Evolutionary conservation across 208 protist genomes (phyloP).

Genomic region (Phytomonas serpens): DNA sequence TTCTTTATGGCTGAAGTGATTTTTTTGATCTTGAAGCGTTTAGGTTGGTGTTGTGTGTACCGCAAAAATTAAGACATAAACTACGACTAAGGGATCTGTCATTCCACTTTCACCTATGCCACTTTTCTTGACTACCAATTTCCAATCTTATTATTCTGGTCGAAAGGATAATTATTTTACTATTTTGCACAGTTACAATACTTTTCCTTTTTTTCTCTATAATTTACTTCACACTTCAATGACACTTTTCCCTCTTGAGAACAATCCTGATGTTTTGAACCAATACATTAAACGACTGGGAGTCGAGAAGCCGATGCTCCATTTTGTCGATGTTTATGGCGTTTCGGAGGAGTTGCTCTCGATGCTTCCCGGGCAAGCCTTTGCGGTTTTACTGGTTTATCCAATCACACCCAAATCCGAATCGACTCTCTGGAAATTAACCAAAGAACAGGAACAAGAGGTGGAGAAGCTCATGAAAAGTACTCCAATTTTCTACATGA

Average conservation of each 20-base stretch:
- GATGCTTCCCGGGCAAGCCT: constrained; percentile 87
- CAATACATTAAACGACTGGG: constrained; percentile 56
- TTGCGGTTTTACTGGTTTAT: constrained; percentile 90
- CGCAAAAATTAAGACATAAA: not conserved
- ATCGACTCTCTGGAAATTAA: not conserved
- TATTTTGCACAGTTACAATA: not conserved
- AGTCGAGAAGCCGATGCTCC: constrained; percentile 29
- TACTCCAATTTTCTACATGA: constrained; percentile 82
- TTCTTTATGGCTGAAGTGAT: not conserved
- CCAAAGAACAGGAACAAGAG: constrained; percentile 22
- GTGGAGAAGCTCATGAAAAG: constrained; percentile 28
- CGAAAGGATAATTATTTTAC: constrained; percentile 4
- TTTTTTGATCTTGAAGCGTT: not conserved
- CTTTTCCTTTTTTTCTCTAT: constrained; percentile 10
- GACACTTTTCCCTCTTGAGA: constrained; percentile 90
- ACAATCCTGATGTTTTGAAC: constrained; percentile 91
- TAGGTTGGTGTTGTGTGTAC: not conserved
- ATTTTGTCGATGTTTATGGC: constrained; percentile 92
- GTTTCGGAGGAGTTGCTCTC: constrained; percentile 77
- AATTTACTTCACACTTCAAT: constrained; percentile 1
- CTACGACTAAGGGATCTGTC: not conserved
- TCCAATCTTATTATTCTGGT: not conserved
- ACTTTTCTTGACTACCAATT: constrained; percentile 5
- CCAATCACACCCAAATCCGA: constrained; percentile 57
- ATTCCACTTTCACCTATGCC: constrained; percentile 1